Conservation (phyloP, 371 early-diverging fungal genomes). For the Parasitella parasitica region DNA sequence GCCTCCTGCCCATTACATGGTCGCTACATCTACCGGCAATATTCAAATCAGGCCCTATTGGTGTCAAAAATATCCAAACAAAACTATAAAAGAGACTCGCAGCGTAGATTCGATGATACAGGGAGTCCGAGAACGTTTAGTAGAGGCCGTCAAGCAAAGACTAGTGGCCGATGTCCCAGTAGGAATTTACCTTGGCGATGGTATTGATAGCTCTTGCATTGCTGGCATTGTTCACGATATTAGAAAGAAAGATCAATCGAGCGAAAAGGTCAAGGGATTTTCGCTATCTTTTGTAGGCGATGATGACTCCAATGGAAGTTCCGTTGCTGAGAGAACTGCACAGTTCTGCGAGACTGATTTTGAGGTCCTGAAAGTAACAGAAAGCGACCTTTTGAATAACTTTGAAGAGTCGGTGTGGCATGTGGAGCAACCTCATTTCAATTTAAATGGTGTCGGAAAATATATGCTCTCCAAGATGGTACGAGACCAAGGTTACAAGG, state of each 20-base stretch:
- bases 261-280: constrained; percentile 13
- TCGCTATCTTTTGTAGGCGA: constrained; percentile 15
- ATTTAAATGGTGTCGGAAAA: constrained; percentile 1
- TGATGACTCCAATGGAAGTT: constrained; percentile 1
- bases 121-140: constrained; percentile 19
- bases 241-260: constrained; percentile 10
- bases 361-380: constrained; percentile 8
- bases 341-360: constrained; percentile 11
- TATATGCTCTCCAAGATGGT: constrained; percentile 12
- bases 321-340: constrained; percentile 18
- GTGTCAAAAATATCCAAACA: constrained; percentile 22
- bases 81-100: constrained; percentile 5
- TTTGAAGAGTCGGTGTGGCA: constrained; percentile 23
- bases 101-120: constrained; percentile 18
- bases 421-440: constrained; percentile 7
- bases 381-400: not conserved
- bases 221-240: constrained; percentile 19
- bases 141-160: constrained; percentile 15
- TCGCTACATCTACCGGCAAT: constrained; percentile 2
- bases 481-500: constrained; percentile 36
- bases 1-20: constrained; percentile 19
- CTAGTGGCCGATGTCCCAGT: constrained; percentile 16
- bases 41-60: constrained; percentile 13
- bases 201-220: constrained; percentile 14
- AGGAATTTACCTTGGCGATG: constrained; percentile 17